A percentile compares a stretch with the other conserved stretches of the same genome.
Conservation (phyloP, 2,329 filamentous ascomycete species). For the Paecilomyces fulvus region DNA sequence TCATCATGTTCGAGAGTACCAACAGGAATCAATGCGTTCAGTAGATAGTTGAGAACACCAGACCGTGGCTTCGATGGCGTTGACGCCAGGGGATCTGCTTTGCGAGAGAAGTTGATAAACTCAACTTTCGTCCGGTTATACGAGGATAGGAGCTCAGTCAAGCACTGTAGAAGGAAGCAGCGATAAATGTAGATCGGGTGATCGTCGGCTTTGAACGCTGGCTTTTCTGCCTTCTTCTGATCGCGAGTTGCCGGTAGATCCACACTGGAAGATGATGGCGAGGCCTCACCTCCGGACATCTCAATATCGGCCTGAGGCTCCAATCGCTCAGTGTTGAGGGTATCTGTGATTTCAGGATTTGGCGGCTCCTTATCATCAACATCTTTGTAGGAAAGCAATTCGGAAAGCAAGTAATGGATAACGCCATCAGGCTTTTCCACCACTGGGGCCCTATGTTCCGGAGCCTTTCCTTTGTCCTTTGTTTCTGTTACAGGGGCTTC, state of each 20-base stretch:
- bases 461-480: conserved; percentile 45
- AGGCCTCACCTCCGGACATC: conserved; percentile 37
- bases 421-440: conserved; percentile 92
- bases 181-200: conserved; percentile 95
- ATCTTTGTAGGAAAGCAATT: conserved; percentile 84
- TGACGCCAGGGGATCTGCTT: conserved; percentile 69
- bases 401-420: conserved; percentile 86
- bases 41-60: conserved; percentile 84
- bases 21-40: conserved; percentile 66
- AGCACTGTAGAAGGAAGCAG: conserved; percentile 85
- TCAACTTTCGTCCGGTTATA: conserved; percentile 96
- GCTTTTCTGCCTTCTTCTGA: conserved; percentile 60
- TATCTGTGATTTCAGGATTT: conserved; percentile 17
- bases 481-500: conserved; percentile 10
- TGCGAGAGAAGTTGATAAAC: conserved; percentile 98
- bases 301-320: conserved; percentile 40
- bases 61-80: conserved; percentile 93
- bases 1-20: conserved; percentile 63
- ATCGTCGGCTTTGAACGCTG: conserved; percentile 78
- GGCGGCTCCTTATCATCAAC: conserved; percentile 72
- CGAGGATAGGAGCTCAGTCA: conserved; percentile 81
- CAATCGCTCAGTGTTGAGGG: conserved; percentile 22
- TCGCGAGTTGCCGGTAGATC: conserved; percentile 23
- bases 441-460: conserved; percentile 70
- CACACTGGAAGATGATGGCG: conserved; percentile 24